A percentile compares a stretch with the other conserved stretches of the same genome.
Conservation (phyloP, 257 asterid genomes). For the Petunia axillaris region DNA sequence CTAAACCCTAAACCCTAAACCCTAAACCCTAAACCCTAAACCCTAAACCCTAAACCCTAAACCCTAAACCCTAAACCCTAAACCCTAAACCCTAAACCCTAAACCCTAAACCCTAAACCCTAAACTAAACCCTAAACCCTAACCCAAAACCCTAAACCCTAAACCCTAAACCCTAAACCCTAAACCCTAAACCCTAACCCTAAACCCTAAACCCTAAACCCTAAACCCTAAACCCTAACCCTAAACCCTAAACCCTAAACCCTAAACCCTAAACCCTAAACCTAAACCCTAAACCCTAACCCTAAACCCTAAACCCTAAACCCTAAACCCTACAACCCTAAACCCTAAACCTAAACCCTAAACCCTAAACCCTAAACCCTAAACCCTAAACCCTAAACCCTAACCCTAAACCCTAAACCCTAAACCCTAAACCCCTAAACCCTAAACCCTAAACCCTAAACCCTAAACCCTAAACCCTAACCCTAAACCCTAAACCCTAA, state of each 20-base stretch:
- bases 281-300: conserved; percentile 19
- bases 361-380: conserved; percentile 29
- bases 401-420: conserved; percentile 34
- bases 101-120: neutral
- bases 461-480: conserved; percentile 18
- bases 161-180: neutral
- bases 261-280: conserved; percentile 22
- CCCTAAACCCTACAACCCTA: conserved; percentile 32
- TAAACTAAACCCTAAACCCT: neutral
- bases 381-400: conserved; percentile 33
- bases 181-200: neutral
- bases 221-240: conserved; percentile 16
- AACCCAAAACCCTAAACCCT: neutral
- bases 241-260: conserved; percentile 24
- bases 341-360: conserved; percentile 27
- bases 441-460: neutral
- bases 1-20: conserved; percentile 3
- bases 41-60: neutral
- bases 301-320: conserved; percentile 24
- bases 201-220: neutral
- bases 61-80: conserved; percentile 15
- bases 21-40: neutral
- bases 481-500: conserved; percentile 31
- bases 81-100: neutral
- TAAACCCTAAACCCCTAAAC: conserved; percentile 29